These are phyloP conservation scores for Sextonia rubra DNA, from an alignment of 164 flowering plant genomes.

Conservation along the genomic window DNA sequence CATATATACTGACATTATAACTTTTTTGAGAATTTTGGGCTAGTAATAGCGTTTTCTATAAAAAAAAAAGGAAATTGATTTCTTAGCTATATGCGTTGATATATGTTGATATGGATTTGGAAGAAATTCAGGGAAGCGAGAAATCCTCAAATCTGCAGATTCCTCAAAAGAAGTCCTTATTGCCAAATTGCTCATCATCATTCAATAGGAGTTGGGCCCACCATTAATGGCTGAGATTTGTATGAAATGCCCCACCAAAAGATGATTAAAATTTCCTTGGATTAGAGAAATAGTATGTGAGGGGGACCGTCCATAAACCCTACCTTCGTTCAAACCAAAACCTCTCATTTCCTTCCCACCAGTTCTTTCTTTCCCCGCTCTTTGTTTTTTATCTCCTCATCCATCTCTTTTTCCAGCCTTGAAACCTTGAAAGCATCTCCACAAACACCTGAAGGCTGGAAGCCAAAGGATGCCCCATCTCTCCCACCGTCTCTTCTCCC, in stretches of 20 bases:
- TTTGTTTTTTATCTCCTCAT: neutral
- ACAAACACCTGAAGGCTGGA: neutral
- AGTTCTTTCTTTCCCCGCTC: neutral
- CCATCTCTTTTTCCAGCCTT: neutral
- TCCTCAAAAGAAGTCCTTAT: too few relatives aligned
- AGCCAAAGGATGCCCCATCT: slow-evolving; percentile 4
- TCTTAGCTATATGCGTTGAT: too few relatives aligned
- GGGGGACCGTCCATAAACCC: neutral
- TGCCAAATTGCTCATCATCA: neutral
- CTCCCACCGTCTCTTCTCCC: slow-evolving; percentile 3
- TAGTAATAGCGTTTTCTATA: too few relatives aligned
- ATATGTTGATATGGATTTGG: too few relatives aligned
- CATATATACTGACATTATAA: too few relatives aligned
- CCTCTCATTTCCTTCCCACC: neutral
- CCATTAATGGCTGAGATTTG: too few relatives aligned
- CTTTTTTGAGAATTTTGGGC: too few relatives aligned
- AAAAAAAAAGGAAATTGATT: too few relatives aligned
- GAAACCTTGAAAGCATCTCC: slow-evolving; percentile 3
- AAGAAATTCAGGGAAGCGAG: too few relatives aligned
- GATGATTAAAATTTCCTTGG: neutral
- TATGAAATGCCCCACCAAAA: neutral
- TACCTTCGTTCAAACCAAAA: neutral
- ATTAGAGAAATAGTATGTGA: too few relatives aligned
- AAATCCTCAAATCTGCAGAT: too few relatives aligned
- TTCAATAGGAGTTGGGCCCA: neutral